Evolutionary conservation across 345 rosid genomes (phyloP), one percentile per base, ranked within the genome.

Genomic region (Syzygium grande): DNA sequence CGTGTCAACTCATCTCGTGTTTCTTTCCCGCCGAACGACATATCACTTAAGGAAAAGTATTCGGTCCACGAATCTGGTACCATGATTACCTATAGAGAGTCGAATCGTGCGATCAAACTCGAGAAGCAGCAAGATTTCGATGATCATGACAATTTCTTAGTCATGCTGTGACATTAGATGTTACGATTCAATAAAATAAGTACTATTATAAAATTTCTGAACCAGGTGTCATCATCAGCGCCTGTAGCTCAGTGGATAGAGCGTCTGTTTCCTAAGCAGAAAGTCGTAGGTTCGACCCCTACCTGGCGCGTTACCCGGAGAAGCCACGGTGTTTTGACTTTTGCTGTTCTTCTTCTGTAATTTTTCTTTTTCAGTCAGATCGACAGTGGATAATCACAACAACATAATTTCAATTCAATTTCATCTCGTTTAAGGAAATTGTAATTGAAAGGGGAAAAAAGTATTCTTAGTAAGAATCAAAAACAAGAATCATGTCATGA

Each of bases 221-320:
- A 1, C 1, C 0, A 1, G 0, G 0, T 0, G 15, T 1, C 65
- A 59, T 27, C 11, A 8, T 1, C 3, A 41, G 96, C 96, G 94
- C 95, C 92, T 94, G 96, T 95, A 96, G 98, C 98, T 94, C 98
- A 96, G 98, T 95, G 97, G 96, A 96, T 94, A 94, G 97, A 96
- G 98, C 97, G 96, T 96, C 95, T 94, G 95, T 89, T 95, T 95
- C 98, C 98, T 96, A 95, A 96, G 98, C 96, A 94, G 98, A 95
- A 95, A 94, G 98, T 88, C 97, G 96, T 89, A 96, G 95, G 94
- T 95, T 96, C 98, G 96, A 95, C 95, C 98, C 96, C 97, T 94
- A 89, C 93, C 95, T 92, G 98, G 95, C 95, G 98, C 96, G 95
- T 11, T 7, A 14, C 14, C 14, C 5, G 49, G 2, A 8, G 79